Evolutionary conservation across 2,329 filamentous ascomycete species (phyloP).

Genomic region (Chalaropsis thielavioides): DNA sequence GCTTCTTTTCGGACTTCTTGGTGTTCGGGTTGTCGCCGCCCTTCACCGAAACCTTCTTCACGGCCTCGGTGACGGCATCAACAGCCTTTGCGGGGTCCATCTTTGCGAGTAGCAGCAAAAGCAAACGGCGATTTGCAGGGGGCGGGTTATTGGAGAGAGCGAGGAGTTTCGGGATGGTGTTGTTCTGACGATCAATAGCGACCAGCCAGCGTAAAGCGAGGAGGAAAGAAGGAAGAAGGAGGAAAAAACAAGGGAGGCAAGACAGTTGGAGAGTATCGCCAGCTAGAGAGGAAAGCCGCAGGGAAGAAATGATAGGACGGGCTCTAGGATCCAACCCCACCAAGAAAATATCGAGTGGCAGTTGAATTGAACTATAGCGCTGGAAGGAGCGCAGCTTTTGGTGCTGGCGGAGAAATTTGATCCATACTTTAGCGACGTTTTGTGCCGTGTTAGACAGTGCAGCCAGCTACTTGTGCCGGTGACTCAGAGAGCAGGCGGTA

Average conservation of each 20-base stretch:
- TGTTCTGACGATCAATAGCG: not conserved
- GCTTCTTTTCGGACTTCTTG: slow-evolving; percentile 39
- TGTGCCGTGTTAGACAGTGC: not conserved
- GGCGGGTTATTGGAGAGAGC: not conserved
- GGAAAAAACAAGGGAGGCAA: not conserved
- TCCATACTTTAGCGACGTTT: not conserved
- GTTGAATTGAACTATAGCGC: not conserved
- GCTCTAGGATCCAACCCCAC: slow-evolving; percentile 4
- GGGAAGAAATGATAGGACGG: not conserved
- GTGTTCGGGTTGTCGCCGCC: slow-evolving; percentile 22
- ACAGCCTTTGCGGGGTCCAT: slow-evolving; percentile 38
- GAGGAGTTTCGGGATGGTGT: not conserved
- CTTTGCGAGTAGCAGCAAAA: not conserved
- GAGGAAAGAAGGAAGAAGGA: not conserved
- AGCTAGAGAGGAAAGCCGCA: not conserved
- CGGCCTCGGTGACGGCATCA: slow-evolving; percentile 37
- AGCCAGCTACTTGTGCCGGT: not conserved
- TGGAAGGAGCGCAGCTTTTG: not conserved
- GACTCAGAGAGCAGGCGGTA: not conserved
- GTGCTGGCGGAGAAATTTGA: not conserved
- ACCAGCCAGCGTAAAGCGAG: not conserved
- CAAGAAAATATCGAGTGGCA: slow-evolving; percentile 5
- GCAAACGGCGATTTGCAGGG: not conserved
- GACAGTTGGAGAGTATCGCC: not conserved
- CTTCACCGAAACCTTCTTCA: slow-evolving; percentile 46